Conservation (phyloP, 75 land plant species). For the Pinus taeda region DNA sequence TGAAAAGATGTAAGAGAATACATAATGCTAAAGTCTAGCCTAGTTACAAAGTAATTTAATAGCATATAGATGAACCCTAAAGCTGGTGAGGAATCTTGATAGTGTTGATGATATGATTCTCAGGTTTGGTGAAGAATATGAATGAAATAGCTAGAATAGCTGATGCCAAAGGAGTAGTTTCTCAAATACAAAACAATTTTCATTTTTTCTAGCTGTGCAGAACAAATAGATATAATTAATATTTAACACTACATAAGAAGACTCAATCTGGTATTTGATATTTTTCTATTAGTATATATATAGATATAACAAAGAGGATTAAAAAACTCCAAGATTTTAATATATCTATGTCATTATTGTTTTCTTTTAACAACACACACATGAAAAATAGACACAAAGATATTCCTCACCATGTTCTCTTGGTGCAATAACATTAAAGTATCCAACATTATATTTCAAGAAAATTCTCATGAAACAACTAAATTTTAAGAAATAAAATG, state of each 20-base stretch:
- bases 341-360: neutral
- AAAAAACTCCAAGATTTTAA: neutral
- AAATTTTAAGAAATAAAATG: neutral
- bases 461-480: neutral
- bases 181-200: constrained; percentile 71
- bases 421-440: too few relatives aligned
- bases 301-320: neutral
- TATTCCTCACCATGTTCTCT: too few relatives aligned
- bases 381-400: too few relatives aligned
- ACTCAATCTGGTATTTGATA: too few relatives aligned
- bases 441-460: too few relatives aligned
- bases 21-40: too few relatives aligned
- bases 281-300: neutral
- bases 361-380: too few relatives aligned
- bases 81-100: constrained; percentile 22
- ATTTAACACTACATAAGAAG: too few relatives aligned
- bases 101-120: constrained; percentile 62
- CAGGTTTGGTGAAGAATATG: constrained; percentile 44
- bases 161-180: constrained; percentile 53
- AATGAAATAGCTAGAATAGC: constrained; percentile 53
- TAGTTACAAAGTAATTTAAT: too few relatives aligned
- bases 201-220: constrained; percentile 38
- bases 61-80: too few relatives aligned
- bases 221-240: too few relatives aligned
- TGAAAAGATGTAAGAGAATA: too few relatives aligned